phyloP scores from a whole-genome alignment of 768 basidiomycete species.

The Auricularia sp. region DNA sequence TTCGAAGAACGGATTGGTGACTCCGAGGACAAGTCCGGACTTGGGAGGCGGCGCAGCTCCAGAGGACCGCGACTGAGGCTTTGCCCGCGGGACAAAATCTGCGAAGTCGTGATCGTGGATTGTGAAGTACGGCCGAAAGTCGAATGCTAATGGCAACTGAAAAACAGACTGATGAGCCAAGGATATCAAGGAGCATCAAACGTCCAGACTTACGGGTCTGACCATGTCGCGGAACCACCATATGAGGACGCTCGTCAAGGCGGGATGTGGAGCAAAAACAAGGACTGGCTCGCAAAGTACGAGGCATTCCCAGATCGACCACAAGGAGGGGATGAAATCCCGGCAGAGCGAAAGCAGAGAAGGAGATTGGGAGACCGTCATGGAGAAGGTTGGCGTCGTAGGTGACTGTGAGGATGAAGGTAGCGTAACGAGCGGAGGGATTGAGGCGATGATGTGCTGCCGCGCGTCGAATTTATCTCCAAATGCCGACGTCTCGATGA shows the following conservation, averaged over 20 bases:
- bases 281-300: conserved; percentile 85
- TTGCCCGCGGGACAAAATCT: conserved; percentile 38
- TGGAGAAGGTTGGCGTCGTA: neutral
- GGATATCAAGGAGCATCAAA: conserved; percentile 6
- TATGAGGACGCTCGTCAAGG: conserved; percentile 75
- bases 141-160: conserved; percentile 74
- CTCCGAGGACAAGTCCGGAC: conserved; percentile 66
- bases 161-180: neutral
- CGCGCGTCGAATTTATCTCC: conserved; percentile 43
- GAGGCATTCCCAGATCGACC: conserved; percentile 78
- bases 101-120: conserved; percentile 87
- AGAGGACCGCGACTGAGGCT: neutral
- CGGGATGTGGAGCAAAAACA: conserved; percentile 69
- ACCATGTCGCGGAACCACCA: conserved; percentile 82
- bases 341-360: conserved; percentile 32
- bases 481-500: conserved; percentile 44
- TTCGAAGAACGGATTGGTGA: conserved; percentile 84
- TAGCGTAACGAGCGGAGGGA: neutral
- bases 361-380: conserved; percentile 55
- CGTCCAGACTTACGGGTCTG: conserved; percentile 49
- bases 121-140: conserved; percentile 91
- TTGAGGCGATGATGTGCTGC: conserved; percentile 21
- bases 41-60: conserved; percentile 41
- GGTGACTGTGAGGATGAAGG: neutral
- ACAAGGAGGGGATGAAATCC: conserved; percentile 26